Conservation (phyloP, 78 protist species). For the Cavenderia fasciculata region DNA sequence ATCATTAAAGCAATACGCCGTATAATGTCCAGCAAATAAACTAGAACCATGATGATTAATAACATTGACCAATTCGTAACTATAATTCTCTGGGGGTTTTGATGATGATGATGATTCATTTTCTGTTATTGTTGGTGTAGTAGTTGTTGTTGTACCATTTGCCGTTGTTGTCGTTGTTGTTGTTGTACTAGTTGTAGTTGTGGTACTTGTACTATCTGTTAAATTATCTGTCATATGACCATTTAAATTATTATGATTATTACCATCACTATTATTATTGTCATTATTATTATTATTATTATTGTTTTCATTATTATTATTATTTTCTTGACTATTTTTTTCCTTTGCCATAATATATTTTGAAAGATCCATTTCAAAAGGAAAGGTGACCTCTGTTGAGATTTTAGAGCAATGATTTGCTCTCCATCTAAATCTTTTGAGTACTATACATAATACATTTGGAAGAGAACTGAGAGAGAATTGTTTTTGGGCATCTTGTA, state of each 20-base stretch:
- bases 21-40: constrained; percentile 59
- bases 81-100: too few relatives aligned
- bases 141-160: not conserved
- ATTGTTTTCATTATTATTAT: not conserved
- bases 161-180: not conserved
- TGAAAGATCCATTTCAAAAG: constrained; percentile 50
- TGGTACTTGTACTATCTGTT: not conserved
- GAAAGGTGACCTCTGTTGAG: constrained; percentile 49
- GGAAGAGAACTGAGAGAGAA: constrained; percentile 45
- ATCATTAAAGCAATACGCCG: constrained; percentile 61
- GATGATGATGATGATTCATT: too few relatives aligned
- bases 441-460: constrained; percentile 69
- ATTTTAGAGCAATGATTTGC: constrained; percentile 32
- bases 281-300: not conserved
- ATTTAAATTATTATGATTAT: not conserved
- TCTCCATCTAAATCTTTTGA: constrained; percentile 59
- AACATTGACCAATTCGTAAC: constrained; percentile 29
- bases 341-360: not conserved
- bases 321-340: not conserved
- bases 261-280: not conserved
- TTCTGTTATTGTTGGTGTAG: not conserved
- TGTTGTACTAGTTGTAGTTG: not conserved
- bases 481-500: constrained; percentile 49
- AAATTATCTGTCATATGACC: not conserved
- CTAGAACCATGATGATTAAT: constrained; percentile 77